Percentiles rank a stretch among this genome's conserved stretches.
phyloP scores from a whole-genome alignment of 352 stramenopile genomes.

The Peronosclerospora sorghi region DNA sequence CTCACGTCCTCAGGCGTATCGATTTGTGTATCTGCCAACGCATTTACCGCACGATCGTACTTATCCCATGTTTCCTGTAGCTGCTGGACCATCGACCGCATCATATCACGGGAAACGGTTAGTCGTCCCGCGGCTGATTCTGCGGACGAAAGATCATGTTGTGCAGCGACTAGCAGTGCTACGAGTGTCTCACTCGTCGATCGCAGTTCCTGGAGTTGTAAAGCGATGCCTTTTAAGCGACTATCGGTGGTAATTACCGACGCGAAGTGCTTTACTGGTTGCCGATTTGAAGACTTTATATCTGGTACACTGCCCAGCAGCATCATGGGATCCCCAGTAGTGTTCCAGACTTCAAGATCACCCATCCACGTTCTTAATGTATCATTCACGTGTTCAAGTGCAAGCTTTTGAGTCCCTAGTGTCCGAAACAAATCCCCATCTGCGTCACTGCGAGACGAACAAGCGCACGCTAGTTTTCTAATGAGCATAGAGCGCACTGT shows the following conservation, averaged over 20 bases:
- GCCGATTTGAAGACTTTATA: neutral
- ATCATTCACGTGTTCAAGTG: constrained; percentile 6
- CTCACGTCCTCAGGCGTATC: neutral
- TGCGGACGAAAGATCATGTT: constrained; percentile 25
- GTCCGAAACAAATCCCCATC: constrained; percentile 2
- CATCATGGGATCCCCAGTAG: constrained; percentile 3
- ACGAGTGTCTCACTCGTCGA: constrained; percentile 40
- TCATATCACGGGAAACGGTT: constrained; percentile 7
- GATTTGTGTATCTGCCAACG: neutral
- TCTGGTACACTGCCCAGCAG: neutral
- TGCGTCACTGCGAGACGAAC: neutral
- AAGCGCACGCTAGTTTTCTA: constrained; percentile 4
- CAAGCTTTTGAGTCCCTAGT: constrained; percentile 2
- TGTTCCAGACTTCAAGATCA: constrained; percentile 16
- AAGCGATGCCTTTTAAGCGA: constrained; percentile 7
- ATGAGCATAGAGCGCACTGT: constrained; percentile 17
- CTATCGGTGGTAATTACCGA: constrained; percentile 1
- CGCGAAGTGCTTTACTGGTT: neutral
- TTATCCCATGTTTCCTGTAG: constrained; percentile 17
- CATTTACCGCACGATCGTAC: constrained; percentile 11
- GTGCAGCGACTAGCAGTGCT: constrained; percentile 28
- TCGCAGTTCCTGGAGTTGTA: constrained; percentile 27
- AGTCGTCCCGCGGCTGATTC: constrained; percentile 5
- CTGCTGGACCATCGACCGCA: constrained; percentile 14
- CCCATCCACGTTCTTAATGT: constrained; percentile 10